These are phyloP conservation scores for Hemileccinum hortonii DNA, from an alignment of 1,284 basidiomycete genomes.

Conservation along the genomic window DNA sequence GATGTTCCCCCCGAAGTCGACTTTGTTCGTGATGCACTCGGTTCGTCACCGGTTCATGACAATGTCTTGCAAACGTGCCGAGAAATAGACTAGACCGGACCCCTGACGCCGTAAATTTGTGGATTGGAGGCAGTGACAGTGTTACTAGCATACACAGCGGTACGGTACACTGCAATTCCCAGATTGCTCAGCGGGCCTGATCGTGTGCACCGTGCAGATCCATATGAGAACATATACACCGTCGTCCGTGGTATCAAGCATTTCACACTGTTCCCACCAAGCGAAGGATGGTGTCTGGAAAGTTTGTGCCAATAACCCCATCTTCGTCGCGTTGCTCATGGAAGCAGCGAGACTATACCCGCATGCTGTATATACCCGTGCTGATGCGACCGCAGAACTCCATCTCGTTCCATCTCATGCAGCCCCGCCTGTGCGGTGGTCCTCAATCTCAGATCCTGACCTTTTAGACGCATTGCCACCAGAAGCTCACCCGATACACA, in stretches of 20 bases:
- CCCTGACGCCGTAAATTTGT: slow-evolving; percentile 89
- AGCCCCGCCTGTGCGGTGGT: slow-evolving; percentile 63
- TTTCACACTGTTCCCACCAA: slow-evolving; percentile 83
- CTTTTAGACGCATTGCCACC: slow-evolving; percentile 43
- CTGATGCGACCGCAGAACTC: slow-evolving; percentile 36
- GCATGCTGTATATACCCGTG: slow-evolving; percentile 63
- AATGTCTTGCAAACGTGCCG: background rate
- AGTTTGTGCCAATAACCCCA: slow-evolving; percentile 46
- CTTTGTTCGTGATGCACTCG: slow-evolving; percentile 78
- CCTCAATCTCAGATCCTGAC: slow-evolving; percentile 63
- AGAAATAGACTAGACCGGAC: slow-evolving; percentile 44
- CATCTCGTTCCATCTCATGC: slow-evolving; percentile 46
- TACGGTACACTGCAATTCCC: slow-evolving; percentile 29
- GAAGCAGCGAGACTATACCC: slow-evolving; percentile 62
- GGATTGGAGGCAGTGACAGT: slow-evolving; percentile 80
- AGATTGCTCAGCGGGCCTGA: slow-evolving; percentile 8
- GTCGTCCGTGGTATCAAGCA: slow-evolving; percentile 82
- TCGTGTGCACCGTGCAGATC: slow-evolving; percentile 50
- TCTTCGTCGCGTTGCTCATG: slow-evolving; percentile 6
- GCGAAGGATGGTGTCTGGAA: slow-evolving; percentile 79
- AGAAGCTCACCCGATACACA: slow-evolving; percentile 60
- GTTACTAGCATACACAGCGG: slow-evolving; percentile 85
- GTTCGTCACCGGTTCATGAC: slow-evolving; percentile 41
- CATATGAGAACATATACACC: slow-evolving; percentile 90
- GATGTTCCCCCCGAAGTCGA: slow-evolving; percentile 67